Evolutionary conservation across 1,284 basidiomycete species (phyloP).

Genomic region (Fistulina hepatica): DNA sequence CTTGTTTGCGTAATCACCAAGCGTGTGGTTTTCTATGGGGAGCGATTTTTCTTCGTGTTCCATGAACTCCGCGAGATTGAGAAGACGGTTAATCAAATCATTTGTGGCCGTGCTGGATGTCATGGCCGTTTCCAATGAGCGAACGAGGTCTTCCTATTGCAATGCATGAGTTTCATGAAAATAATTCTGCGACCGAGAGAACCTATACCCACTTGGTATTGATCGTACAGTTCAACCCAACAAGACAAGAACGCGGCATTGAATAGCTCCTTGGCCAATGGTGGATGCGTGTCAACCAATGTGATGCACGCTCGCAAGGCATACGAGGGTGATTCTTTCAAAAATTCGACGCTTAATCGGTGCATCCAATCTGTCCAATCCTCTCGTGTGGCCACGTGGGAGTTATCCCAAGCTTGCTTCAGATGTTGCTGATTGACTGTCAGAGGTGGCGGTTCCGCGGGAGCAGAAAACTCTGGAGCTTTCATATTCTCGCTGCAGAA

Average conservation of each 20-base stretch:
- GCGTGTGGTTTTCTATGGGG: constrained; percentile 86
- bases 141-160: constrained; percentile 81
- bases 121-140: constrained; percentile 84
- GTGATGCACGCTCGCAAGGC: constrained; percentile 93
- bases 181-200: constrained; percentile 2
- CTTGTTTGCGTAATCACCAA: constrained; percentile 90
- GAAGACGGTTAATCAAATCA: constrained; percentile 87
- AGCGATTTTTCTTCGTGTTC: constrained; percentile 97
- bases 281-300: constrained; percentile 85
- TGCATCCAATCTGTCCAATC: constrained; percentile 98
- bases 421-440: constrained; percentile 96
- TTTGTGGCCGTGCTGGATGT: constrained; percentile 72
- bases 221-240: constrained; percentile 93
- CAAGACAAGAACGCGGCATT: constrained; percentile 98
- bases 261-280: constrained; percentile 91
- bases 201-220: constrained; percentile 81
- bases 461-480: constrained; percentile 60
- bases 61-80: constrained; percentile 99
- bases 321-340: constrained; percentile 97
- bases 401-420: constrained; percentile 94
- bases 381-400: constrained; percentile 67
- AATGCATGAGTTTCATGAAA: constrained; percentile 6
- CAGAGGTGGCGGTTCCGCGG: constrained; percentile 80
- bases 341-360: constrained; percentile 87
- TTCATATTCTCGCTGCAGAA: constrained; percentile 44